Base-by-base conservation (phyloP, 768 basidiomycete genomes). In the Imleria badia region DNA sequence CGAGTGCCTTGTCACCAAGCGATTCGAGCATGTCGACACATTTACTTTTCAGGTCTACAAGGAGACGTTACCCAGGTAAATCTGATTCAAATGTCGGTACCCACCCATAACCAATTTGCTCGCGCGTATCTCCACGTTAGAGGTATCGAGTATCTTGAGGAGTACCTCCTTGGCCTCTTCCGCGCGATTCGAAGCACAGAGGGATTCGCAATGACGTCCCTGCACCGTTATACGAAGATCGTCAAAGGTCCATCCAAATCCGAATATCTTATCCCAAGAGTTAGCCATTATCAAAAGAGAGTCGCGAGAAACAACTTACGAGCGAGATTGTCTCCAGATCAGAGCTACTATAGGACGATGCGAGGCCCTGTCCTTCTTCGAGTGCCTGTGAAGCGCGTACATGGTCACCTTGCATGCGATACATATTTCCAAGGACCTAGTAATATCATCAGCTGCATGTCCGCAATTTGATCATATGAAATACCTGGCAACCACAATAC, bases 401-500 rank as follows among this genome's bases (percentile, higher is more conserved):
- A 33, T 50, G 9, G 19, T 58, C 53, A 12, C 29, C 34, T 39
- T 26, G 36, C 31, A 29, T 29, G 15, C 42, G 10, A 33, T 51
- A 39, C 48, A 51, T 51, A 1, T 49, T 41, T 3, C 19, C 52
- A 23, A 59, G 57, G 19, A 51, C 48, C 57, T 58, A 15, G 10
- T 2, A 33, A 45, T 2, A 17, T 17, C 14, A 39, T 29, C 35
- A 43, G 10, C 3, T 20, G 10, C 40, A 11, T 17, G 19, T 29
- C 6, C 1, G 2, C 19, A 19, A 3, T 20, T 1, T 13, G 17
- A 29, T 31, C 11, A 19, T 15, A 6, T 3, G n/a, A 35, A 15
- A 48, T 52, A 34, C 57, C 53, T 58, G 57, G 23, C 26, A 13
- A 15, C 12, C 43, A 9, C n/a, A 35, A 35, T 41, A 54, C 12